A percentile compares a stretch with the other conserved stretches of the same genome.
Conservation (phyloP, 495 filamentous ascomycete species). For the Wilcoxina mikolae region DNA sequence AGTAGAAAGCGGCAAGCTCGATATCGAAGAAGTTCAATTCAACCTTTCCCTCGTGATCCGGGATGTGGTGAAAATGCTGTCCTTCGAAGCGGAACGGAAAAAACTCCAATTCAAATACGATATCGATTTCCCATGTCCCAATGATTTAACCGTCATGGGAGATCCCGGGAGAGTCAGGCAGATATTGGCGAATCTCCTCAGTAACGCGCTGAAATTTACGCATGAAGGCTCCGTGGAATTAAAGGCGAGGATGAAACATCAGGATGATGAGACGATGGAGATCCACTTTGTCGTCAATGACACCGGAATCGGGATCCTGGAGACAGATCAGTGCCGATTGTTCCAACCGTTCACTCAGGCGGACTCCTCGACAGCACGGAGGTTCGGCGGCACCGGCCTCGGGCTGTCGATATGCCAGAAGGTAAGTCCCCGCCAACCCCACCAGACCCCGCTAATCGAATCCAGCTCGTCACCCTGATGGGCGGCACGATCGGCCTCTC, state of each 20-base stretch:
- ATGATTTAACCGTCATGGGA: conserved; percentile 41
- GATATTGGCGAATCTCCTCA: conserved; percentile 72
- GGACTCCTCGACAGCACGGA: conserved; percentile 58
- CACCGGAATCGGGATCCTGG: conserved; percentile 71
- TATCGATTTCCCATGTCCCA: conserved; percentile 21
- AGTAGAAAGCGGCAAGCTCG: conserved; percentile 59
- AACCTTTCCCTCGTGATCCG: conserved; percentile 56
- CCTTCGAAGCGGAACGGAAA: conserved; percentile 36
- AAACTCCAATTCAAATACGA: conserved; percentile 34
- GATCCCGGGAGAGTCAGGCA: conserved; percentile 69
- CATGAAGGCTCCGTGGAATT: conserved; percentile 52
- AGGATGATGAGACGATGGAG: conserved; percentile 36
- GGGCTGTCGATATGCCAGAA: conserved; percentile 71
- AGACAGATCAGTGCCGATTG: conserved; percentile 52
- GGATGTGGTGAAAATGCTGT: conserved; percentile 52
- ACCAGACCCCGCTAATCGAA: neutral
- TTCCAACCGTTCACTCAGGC: conserved; percentile 83
- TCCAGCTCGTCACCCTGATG: conserved; percentile 70
- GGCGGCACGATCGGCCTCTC: conserved; percentile 53
- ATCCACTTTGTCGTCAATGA: conserved; percentile 56
- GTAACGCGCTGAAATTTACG: conserved; percentile 85
- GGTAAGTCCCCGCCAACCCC: conserved; percentile 5
- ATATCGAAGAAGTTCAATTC: conserved; percentile 68
- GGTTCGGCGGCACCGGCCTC: conserved; percentile 68
- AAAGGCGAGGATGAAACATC: conserved; percentile 34